Evolutionary conservation across 352 stramenopile species (phyloP), one percentile per base, ranked within the genome.

Genomic region (Pythium monospermum): DNA sequence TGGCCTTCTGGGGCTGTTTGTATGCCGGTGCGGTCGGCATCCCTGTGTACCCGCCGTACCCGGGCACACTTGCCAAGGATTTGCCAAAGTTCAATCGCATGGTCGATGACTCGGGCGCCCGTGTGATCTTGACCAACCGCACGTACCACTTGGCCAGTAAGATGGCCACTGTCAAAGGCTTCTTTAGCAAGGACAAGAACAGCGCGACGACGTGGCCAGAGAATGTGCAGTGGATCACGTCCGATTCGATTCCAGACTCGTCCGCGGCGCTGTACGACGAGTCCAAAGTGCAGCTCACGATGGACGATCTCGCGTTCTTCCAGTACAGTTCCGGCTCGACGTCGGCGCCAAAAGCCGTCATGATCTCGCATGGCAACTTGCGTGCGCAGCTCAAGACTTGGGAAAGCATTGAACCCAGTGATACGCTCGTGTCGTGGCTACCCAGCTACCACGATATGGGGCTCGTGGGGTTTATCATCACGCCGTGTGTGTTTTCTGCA

Each of bases 381-480:
- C 66, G 66, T 25, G 69, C 74, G 8, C 76, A 92, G 49, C 48
- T 92, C 23, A 80, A 85, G 65, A 89, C 77, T 16, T 90, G 78
- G 78, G 74, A 86, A 30, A 84, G 64, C 26, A 87, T 90, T 30
- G 28, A 66, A 18, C 50, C 63, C 2, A 65, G 64, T 0, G 83
- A 93, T 38, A 87, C 76, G 25, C 59, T 93, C 43, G 71, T 92
- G 44, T 85, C 71, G 42, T 92, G 82, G 82, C 61, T 92, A 41
- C 82, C 82, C 11, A 85, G 69, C 15, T 92, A 92, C 52, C 82
- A 92, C 56, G 82, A 92, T 57, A 92, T 92, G 82, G 82, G 82
- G 0, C 66, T 92, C 26, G 77, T 92, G 3, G 82, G 82, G n/a
- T 90, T 89, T 55, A 88, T 89, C 55, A 72, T 92, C 49, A 72